Conservation (phyloP, 805 yeast genomes). For the Ogataea dorogensis region DNA sequence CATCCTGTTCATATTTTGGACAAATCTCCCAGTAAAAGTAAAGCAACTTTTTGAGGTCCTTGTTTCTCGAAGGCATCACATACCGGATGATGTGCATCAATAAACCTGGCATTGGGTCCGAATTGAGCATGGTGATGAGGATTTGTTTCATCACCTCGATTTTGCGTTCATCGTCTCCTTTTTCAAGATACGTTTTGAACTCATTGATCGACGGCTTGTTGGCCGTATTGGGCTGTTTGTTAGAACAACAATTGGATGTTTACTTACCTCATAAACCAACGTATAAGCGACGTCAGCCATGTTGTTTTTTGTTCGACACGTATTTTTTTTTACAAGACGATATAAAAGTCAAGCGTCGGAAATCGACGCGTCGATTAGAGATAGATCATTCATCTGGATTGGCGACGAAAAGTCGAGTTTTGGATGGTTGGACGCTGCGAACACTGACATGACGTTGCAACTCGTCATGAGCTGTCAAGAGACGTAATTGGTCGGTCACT, state of each 20-base stretch:
- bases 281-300: constrained; percentile 60
- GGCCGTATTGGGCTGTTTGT: constrained; percentile 54
- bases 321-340: constrained; percentile 13
- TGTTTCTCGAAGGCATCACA: constrained; percentile 93
- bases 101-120: constrained; percentile 88
- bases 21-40: constrained; percentile 98
- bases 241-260: constrained; percentile 3
- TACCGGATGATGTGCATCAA: constrained; percentile 96
- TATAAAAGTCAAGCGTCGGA: neutral
- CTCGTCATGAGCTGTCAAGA: constrained; percentile 20
- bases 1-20: constrained; percentile 83
- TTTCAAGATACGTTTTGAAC: constrained; percentile 75
- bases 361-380: constrained; percentile 12
- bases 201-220: constrained; percentile 65
- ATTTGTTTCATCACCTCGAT: constrained; percentile 88
- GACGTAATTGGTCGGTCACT: constrained; percentile 32
- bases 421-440: constrained; percentile 31
- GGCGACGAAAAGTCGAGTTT: constrained; percentile 49
- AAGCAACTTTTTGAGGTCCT: constrained; percentile 85
- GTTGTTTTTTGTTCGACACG: constrained; percentile 18
- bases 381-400: constrained; percentile 46
- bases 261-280: constrained; percentile 61
- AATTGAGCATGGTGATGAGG: constrained; percentile 82
- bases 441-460: constrained; percentile 37
- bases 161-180: constrained; percentile 84